These are phyloP conservation scores for Lyophyllum atratum DNA, from an alignment of 768 basidiomycete genomes.

Conservation along the genomic window DNA sequence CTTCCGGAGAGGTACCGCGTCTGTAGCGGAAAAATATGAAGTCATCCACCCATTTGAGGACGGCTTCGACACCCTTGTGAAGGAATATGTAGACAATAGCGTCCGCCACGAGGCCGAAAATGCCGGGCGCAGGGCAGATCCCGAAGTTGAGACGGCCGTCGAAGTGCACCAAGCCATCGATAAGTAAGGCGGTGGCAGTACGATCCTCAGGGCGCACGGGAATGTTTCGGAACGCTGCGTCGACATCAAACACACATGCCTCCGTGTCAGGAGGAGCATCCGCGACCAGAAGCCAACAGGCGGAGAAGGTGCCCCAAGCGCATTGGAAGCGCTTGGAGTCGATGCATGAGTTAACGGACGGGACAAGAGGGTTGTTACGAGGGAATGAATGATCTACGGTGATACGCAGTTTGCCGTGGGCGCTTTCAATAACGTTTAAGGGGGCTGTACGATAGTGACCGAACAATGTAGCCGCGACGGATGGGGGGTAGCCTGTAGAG, in stretches of 20 bases:
- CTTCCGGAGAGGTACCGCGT: not conserved
- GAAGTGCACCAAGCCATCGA: not conserved
- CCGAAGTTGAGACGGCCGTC: not conserved
- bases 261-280: not conserved
- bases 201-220: not conserved
- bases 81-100: not conserved
- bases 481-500: not conserved
- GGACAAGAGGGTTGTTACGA: not conserved
- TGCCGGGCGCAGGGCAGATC: not conserved
- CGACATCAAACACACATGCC: not conserved
- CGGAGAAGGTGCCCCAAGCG: not conserved
- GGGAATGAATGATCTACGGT: conserved; percentile 5
- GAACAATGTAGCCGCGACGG: not conserved
- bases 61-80: not conserved
- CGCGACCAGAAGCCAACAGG: not conserved
- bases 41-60: not conserved
- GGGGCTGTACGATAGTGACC: conserved; percentile 1
- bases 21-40: not conserved
- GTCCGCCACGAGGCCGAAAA: not conserved
- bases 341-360: not conserved
- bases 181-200: not conserved
- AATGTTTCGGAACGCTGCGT: not conserved
- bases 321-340: not conserved
- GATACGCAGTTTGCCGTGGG: not conserved
- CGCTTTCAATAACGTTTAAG: not conserved